A percentile compares a stretch with the other conserved stretches of the same genome.
Conservation (phyloP, 2,329 filamentous ascomycete genomes). For the Westerdykella aurantiaca region DNA sequence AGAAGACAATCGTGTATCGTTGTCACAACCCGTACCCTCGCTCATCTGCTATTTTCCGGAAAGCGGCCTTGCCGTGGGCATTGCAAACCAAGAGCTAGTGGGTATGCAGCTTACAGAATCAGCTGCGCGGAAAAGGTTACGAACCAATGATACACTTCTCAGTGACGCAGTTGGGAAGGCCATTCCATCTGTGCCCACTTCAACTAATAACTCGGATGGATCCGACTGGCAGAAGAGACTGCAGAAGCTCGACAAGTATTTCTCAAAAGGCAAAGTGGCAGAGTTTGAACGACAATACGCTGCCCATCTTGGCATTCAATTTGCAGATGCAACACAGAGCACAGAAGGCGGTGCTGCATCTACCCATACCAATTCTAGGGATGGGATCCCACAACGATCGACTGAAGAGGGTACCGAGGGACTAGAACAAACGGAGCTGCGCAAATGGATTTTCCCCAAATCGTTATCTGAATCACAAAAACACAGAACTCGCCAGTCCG, state of each 20-base stretch:
- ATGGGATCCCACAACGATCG: not conserved
- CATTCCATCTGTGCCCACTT: slow-evolving; percentile 21
- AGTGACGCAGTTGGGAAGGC: slow-evolving; percentile 71
- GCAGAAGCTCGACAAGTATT: slow-evolving; percentile 34
- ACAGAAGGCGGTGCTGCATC: slow-evolving; percentile 3
- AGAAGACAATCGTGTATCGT: slow-evolving; percentile 33
- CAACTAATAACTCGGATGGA: slow-evolving; percentile 7
- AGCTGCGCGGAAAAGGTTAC: slow-evolving; percentile 33
- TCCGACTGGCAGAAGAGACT: slow-evolving; percentile 27
- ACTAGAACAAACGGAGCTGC: slow-evolving; percentile 14
- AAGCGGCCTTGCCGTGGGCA: slow-evolving; percentile 59
- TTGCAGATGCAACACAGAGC: slow-evolving; percentile 12
- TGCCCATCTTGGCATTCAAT: slow-evolving; percentile 33
- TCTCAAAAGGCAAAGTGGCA: slow-evolving; percentile 30
- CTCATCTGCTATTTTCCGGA: slow-evolving; percentile 54
- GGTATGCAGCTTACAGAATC: slow-evolving; percentile 52
- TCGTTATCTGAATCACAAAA: slow-evolving; percentile 42
- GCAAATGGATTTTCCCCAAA: slow-evolving; percentile 45
- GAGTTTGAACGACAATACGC: slow-evolving; percentile 41
- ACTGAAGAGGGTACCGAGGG: slow-evolving; percentile 4
- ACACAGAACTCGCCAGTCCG: slow-evolving; percentile 59
- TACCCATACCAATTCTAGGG: slow-evolving; percentile 7
- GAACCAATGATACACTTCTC: slow-evolving; percentile 50
- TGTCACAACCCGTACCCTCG: slow-evolving; percentile 37
- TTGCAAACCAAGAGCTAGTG: slow-evolving; percentile 59